Conservation (phyloP, 2,329 filamentous ascomycete genomes). For the Fusarium miscanthi region DNA sequence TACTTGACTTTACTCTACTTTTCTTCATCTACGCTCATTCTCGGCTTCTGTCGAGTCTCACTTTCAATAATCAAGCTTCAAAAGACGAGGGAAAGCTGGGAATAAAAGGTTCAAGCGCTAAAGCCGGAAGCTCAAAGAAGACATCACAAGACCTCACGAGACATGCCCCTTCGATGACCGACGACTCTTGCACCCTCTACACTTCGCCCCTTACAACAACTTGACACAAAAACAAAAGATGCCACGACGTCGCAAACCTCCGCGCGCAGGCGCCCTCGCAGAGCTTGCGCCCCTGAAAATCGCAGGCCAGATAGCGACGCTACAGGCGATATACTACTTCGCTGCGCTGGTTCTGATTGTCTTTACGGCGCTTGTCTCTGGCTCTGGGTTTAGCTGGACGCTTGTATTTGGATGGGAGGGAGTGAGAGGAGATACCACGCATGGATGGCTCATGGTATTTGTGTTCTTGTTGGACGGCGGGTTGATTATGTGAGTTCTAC, state of each 20-base stretch:
- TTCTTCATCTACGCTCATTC: not conserved
- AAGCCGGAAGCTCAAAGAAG: slow-evolving; percentile 6
- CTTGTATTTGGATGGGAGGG: slow-evolving; percentile 68
- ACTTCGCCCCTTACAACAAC: not conserved
- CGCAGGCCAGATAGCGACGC: slow-evolving; percentile 66
- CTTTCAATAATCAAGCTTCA: not conserved
- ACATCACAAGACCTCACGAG: slow-evolving; percentile 28
- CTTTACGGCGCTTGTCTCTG: slow-evolving; percentile 69
- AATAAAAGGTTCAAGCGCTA: slow-evolving; percentile 4
- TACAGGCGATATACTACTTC: slow-evolving; percentile 68
- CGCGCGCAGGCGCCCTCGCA: slow-evolving; percentile 68
- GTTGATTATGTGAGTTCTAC: slow-evolving; percentile 58
- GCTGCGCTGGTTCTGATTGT: slow-evolving; percentile 63
- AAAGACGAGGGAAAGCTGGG: not conserved
- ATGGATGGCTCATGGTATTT: slow-evolving; percentile 69
- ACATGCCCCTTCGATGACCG: slow-evolving; percentile 38
- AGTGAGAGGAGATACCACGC: slow-evolving; percentile 70
- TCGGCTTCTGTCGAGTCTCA: not conserved
- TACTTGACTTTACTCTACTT: not conserved
- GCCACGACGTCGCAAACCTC: slow-evolving; percentile 67
- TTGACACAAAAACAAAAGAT: slow-evolving; percentile 47
- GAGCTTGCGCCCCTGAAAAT: slow-evolving; percentile 72
- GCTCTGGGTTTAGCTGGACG: slow-evolving; percentile 63
- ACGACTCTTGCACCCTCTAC: not conserved
- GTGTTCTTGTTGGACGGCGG: slow-evolving; percentile 68